phyloP scores from a whole-genome alignment of 148 eudicot genomes.

The Vaccinium vitisidaea region DNA sequence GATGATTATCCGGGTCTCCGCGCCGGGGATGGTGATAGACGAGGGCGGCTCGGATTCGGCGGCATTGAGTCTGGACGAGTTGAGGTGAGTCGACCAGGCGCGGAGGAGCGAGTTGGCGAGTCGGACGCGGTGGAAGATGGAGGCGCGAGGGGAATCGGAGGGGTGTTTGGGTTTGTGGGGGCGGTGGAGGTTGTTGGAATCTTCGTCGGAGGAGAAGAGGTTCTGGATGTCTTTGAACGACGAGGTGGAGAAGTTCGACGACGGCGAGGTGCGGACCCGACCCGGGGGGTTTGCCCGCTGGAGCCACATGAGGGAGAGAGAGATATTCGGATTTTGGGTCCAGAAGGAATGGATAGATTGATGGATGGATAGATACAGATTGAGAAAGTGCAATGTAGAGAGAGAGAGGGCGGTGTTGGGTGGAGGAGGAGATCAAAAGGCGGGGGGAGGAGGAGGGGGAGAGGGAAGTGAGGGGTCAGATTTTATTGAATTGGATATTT shows the following conservation, averaged over 20 bases:
- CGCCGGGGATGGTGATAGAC: conserved; percentile 23
- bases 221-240: conserved; percentile 76
- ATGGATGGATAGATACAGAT: neutral
- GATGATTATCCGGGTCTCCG: conserved; percentile 45
- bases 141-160: conserved; percentile 19
- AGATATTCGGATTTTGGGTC: neutral
- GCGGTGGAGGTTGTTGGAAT: neutral
- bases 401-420: neutral
- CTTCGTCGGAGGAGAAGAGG: conserved; percentile 35
- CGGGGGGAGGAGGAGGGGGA: neutral
- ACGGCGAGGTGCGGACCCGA: conserved; percentile 18
- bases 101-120: conserved; percentile 48
- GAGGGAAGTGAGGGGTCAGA: neutral
- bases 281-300: conserved; percentile 39
- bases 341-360: neutral
- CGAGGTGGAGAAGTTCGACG: conserved; percentile 39
- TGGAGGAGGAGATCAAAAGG: neutral
- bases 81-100: conserved; percentile 26
- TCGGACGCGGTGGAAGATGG: conserved; percentile 76
- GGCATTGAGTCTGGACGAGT: conserved; percentile 32
- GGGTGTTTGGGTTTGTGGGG: neutral
- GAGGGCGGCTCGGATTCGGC: conserved; percentile 31
- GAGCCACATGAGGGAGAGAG: conserved; percentile 47
- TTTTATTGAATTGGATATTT: neutral
- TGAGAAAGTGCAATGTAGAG: neutral